Conservation (phyloP, 83 land plant genomes). For the Diphasiastrum complanatum region DNA sequence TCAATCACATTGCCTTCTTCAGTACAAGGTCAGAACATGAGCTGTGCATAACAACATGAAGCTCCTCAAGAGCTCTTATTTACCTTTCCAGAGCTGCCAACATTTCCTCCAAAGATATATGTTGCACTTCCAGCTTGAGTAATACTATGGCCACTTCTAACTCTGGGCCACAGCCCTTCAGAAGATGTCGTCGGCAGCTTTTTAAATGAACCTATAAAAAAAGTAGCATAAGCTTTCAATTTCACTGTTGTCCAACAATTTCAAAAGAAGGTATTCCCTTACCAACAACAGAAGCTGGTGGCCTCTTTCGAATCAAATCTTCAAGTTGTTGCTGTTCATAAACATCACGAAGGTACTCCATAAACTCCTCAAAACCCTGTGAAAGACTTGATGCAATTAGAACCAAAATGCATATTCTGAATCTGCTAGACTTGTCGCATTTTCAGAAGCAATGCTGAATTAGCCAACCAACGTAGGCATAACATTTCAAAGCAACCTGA, state of each 20-base stretch:
- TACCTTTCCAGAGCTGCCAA: slow-evolving; percentile 34
- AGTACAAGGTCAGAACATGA: no score
- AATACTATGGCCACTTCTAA: slow-evolving; percentile 28
- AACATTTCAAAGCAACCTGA: no score
- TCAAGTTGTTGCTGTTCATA: slow-evolving; percentile 32
- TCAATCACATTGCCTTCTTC: no score
- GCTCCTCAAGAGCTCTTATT: no score
- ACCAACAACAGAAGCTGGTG: slow-evolving; percentile 17
- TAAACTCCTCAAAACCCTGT: slow-evolving; percentile 33
- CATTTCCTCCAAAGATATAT: slow-evolving; percentile 34
- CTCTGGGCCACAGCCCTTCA: slow-evolving; percentile 19
- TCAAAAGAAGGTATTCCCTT: not conserved
- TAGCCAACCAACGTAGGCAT: no score
- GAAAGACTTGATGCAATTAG: no score
- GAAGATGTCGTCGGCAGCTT: slow-evolving; percentile 23
- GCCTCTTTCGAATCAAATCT: slow-evolving; percentile 22
- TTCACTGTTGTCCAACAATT: not conserved
- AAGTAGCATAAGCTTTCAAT: not conserved
- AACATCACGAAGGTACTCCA: slow-evolving; percentile 30
- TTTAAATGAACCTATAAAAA: slow-evolving; percentile 23
- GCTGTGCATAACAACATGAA: not conserved
- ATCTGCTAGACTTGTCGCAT: no score
- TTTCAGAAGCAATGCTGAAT: no score
- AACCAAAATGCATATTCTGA: no score
- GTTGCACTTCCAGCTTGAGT: slow-evolving; percentile 35